A percentile compares a stretch with the other conserved stretches of the same genome.
phyloP scores from a whole-genome alignment of 1,284 basidiomycete genomes.

The Puccinia triticina region DNA sequence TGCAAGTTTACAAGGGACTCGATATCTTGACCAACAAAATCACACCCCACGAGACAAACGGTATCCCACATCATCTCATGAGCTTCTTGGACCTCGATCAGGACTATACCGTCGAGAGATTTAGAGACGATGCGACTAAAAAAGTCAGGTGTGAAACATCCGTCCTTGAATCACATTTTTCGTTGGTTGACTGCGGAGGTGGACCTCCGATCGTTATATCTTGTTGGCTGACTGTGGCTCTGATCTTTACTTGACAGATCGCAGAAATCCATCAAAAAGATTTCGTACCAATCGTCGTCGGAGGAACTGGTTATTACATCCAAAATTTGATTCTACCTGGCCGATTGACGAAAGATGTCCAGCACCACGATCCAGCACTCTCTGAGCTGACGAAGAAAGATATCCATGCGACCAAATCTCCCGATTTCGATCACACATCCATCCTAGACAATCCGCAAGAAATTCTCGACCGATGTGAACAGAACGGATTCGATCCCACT shows the following conservation, averaged over 20 bases:
- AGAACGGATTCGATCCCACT: slow-evolving; percentile 46
- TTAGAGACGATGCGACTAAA: slow-evolving; percentile 59
- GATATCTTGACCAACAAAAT: slow-evolving; percentile 96
- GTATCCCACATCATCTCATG: slow-evolving; percentile 85
- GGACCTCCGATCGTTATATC: neutral
- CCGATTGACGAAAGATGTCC: slow-evolving; percentile 56
- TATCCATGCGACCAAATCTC: slow-evolving; percentile 36
- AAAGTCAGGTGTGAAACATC: slow-evolving; percentile 50
- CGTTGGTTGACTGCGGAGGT: too few species aligned
- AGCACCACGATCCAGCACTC: neutral
- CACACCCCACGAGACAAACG: slow-evolving; percentile 73
- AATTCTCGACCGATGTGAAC: slow-evolving; percentile 22
- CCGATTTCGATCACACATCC: neutral
- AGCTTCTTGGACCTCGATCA: slow-evolving; percentile 80
- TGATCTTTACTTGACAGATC: slow-evolving; percentile 66
- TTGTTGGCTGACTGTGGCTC: neutral
- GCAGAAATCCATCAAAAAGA: slow-evolving; percentile 68
- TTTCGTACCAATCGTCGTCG: slow-evolving; percentile 83
- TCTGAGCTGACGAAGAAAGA: slow-evolving; percentile 38
- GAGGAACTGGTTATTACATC: slow-evolving; percentile 95
- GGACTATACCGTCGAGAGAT: slow-evolving; percentile 70
- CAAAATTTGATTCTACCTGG: slow-evolving; percentile 73
- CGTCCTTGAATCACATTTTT: neutral
- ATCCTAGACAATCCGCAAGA: slow-evolving; percentile 1
- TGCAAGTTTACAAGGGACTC: slow-evolving; percentile 95